These are phyloP conservation scores for Cercophora samala DNA, from an alignment of 495 filamentous ascomycete genomes.

Conservation along the genomic window DNA sequence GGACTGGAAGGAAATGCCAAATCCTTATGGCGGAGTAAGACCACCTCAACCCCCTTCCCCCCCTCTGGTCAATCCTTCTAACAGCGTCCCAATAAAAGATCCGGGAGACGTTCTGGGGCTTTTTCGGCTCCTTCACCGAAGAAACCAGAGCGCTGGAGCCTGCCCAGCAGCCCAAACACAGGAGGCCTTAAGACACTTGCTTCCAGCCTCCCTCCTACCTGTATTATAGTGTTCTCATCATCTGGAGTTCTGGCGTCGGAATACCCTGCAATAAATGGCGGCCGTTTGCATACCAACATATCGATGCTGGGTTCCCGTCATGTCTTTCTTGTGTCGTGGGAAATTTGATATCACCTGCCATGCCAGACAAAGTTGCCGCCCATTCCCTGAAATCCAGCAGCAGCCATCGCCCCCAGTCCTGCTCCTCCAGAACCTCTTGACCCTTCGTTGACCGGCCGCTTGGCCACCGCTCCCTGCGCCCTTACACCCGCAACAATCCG, in stretches of 20 bases:
- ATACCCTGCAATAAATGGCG: conserved; percentile 25
- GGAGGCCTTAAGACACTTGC: not conserved
- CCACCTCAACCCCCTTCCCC: not conserved
- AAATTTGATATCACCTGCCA: conserved; percentile 44
- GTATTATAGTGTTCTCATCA: conserved; percentile 23
- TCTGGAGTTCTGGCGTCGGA: conserved; percentile 31
- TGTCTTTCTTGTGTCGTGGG: not conserved
- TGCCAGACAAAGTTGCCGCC: conserved; percentile 58
- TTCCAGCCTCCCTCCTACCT: conserved; percentile 7
- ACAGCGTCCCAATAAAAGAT: conserved; percentile 18
- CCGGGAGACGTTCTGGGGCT: conserved; percentile 24
- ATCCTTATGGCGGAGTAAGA: conserved; percentile 61
- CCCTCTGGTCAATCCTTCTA: not conserved
- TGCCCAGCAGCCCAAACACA: conserved; percentile 11
- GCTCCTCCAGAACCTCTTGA: conserved; percentile 37
- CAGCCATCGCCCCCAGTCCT: conserved; percentile 34
- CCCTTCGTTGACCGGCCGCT: conserved; percentile 60
- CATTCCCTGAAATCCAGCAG: conserved; percentile 47
- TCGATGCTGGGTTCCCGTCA: not conserved
- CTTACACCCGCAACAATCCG: conserved; percentile 83
- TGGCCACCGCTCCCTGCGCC: conserved; percentile 71
- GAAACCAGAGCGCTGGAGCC: conserved; percentile 17
- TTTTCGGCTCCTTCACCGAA: conserved; percentile 29
- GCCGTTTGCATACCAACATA: conserved; percentile 9
- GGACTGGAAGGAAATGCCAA: conserved; percentile 63